A percentile compares a stretch with the other conserved stretches of the same genome.
phyloP scores from a whole-genome alignment of 2,329 filamentous ascomycete genomes.

The Elsinoe fawcettii region DNA sequence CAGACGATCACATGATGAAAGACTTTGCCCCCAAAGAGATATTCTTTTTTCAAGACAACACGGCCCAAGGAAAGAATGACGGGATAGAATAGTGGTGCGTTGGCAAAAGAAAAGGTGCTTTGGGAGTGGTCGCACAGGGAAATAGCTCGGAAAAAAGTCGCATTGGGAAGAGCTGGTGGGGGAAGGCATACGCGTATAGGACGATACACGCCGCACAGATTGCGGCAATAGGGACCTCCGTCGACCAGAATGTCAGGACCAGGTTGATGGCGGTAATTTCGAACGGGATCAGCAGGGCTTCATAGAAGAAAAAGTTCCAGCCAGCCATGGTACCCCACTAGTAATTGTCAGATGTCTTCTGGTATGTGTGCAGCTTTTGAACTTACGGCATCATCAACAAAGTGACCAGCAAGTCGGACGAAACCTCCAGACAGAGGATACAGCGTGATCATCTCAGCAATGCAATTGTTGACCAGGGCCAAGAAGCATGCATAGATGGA shows the following conservation, averaged over 20 bases:
- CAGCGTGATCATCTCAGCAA: conserved; percentile 56
- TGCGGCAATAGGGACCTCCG: conserved; percentile 31
- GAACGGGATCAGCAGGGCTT: conserved; percentile 41
- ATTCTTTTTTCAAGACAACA: neutral
- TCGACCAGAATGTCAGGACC: conserved; percentile 32
- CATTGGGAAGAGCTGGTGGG: conserved; percentile 4
- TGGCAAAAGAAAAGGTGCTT: conserved; percentile 11
- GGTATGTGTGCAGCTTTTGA: neutral
- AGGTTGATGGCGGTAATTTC: conserved; percentile 40
- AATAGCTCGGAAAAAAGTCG: conserved; percentile 2
- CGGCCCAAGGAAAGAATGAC: neutral
- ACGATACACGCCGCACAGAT: conserved; percentile 1
- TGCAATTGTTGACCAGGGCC: conserved; percentile 55
- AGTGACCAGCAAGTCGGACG: conserved; percentile 53
- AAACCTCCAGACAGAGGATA: conserved; percentile 56
- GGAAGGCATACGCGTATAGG: conserved; percentile 13
- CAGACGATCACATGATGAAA: conserved; percentile 9
- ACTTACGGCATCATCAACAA: conserved; percentile 48
- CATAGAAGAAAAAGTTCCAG: conserved; percentile 45
- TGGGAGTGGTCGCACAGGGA: conserved; percentile 2
- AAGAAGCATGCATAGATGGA: conserved; percentile 49
- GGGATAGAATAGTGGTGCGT: conserved; percentile 2
- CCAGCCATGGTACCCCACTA: conserved; percentile 47
- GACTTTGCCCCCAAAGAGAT: neutral
- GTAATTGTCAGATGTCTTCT: neutral